Percentiles rank a stretch among this genome's conserved stretches.
These are phyloP conservation scores for Starmerella potacharoeniae DNA, from an alignment of 805 yeast genomes.

Conservation along the genomic window DNA sequence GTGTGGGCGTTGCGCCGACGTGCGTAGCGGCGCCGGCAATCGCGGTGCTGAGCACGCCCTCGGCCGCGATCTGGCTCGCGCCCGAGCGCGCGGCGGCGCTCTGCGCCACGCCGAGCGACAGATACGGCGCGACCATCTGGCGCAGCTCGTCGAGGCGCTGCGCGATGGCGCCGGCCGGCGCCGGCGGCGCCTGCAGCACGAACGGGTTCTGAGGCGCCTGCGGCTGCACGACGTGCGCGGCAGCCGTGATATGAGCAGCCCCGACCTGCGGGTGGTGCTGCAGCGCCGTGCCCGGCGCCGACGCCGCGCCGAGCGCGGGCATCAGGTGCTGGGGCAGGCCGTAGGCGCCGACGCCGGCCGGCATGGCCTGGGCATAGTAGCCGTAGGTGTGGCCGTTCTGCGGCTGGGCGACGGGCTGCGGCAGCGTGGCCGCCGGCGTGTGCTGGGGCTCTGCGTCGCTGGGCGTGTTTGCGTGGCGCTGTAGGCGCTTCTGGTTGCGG, in stretches of 20 bases:
- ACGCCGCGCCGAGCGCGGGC: background rate
- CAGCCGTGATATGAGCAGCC: background rate
- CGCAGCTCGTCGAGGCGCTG: background rate
- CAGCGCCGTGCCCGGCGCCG: background rate
- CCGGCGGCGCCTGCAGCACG: background rate
- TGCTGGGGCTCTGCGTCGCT: background rate
- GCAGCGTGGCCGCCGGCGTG: background rate
- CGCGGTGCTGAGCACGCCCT: constrained; percentile 8
- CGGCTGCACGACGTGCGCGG: background rate
- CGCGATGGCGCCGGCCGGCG: background rate
- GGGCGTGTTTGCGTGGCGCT: constrained; percentile 8
- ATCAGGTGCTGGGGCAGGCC: background rate
- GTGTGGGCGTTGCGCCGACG: constrained; percentile 1
- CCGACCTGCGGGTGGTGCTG: background rate
- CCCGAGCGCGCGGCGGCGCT: background rate
- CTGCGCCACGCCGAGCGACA: background rate
- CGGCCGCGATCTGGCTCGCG: background rate
- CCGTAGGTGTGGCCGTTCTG: background rate
- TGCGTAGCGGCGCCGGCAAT: constrained; percentile 12
- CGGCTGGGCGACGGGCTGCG: background rate
- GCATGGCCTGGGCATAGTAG: background rate
- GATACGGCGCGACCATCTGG: background rate
- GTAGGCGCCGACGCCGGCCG: background rate
- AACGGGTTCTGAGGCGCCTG: background rate
- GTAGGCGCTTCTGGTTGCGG: constrained; percentile 46